Base-by-base conservation (phyloP, 495 filamentous ascomycete species). In the Neurospora sp. region DNA sequence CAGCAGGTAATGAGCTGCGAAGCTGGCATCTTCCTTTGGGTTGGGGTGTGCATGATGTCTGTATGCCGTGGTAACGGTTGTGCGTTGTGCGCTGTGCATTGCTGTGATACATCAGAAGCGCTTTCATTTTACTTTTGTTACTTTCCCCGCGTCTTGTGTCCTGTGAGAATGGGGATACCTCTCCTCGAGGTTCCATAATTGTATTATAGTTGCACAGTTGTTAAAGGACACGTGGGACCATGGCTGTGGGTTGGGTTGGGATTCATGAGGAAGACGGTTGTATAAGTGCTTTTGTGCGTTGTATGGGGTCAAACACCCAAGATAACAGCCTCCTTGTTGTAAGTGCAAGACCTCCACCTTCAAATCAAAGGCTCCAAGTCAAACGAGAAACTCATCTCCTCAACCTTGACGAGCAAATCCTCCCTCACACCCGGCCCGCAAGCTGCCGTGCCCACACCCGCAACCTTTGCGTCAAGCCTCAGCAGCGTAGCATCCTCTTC, bases 351-450 rank as follows among this genome's bases (percentile, higher is more conserved):
- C 27, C 22, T 61, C 0, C 2, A 8, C 6, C 31, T 35, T 61
- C 53, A 65, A 35, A 65, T 16, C 27, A 75, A n/a, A 41, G 71
- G 39, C 61, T 76, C 74, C 68, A 80, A 53, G 0, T 70, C 39
- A 65, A 79, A 80, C 37, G 69, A 72, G 61, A 80, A 80, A 38
- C 47, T 74, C 72, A 78, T 73, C 39, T 78, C 75, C 73, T 77
- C 75, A 22, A 79, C 77, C 20, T 71, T 72, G 40, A 77, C 79
- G 41, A 77, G 40, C 73, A 79, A 71, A 70, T 89, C 80, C 22
- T 89, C 84, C 77, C 85, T 78, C 1, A 87, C 87, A 31, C 81
- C 81, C 0, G 88, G 89, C n/a, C 89, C 89, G 78, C 88, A 90
- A 20, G 85, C 85, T 22, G 83, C 89, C n/a, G 84, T 90, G 3